phyloP scores from a whole-genome alignment of 2,329 filamentous ascomycete species.

The Penicillium sp. region DNA sequence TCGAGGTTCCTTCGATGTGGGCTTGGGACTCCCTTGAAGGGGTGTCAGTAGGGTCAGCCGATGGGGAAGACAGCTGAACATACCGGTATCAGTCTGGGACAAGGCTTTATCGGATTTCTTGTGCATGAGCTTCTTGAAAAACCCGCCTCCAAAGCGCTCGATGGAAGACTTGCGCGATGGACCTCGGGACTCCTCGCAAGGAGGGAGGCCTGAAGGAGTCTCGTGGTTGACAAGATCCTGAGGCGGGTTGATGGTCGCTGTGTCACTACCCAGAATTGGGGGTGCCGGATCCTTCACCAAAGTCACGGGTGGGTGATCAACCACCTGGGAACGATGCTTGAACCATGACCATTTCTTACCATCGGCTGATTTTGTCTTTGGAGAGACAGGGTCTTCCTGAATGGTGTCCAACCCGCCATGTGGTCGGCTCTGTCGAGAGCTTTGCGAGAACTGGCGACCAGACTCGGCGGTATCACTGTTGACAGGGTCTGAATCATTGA shows the following conservation, averaged over 20 bases:
- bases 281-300: constrained; percentile 20
- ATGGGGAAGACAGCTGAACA: constrained; percentile 14
- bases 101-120: constrained; percentile 38
- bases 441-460: constrained; percentile 12
- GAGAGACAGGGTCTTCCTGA: constrained; percentile 35
- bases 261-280: constrained; percentile 22
- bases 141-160: constrained; percentile 37
- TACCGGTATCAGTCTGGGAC: constrained; percentile 33
- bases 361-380: constrained; percentile 24
- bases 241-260: constrained; percentile 22
- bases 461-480: not conserved
- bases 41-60: constrained; percentile 1
- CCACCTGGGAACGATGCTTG: constrained; percentile 28
- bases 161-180: constrained; percentile 18
- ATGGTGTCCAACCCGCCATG: constrained; percentile 38
- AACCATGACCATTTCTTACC: constrained; percentile 46
- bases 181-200: constrained; percentile 5
- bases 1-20: constrained; percentile 5
- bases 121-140: constrained; percentile 50
- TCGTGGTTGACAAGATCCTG: constrained; percentile 7
- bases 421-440: constrained; percentile 23
- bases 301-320: constrained; percentile 17
- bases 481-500: not conserved
- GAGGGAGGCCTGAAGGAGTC: not conserved
- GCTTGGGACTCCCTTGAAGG: constrained; percentile 2